Conservation (phyloP, 441 rosid species). For the Arabidopsis hybrid region DNA sequence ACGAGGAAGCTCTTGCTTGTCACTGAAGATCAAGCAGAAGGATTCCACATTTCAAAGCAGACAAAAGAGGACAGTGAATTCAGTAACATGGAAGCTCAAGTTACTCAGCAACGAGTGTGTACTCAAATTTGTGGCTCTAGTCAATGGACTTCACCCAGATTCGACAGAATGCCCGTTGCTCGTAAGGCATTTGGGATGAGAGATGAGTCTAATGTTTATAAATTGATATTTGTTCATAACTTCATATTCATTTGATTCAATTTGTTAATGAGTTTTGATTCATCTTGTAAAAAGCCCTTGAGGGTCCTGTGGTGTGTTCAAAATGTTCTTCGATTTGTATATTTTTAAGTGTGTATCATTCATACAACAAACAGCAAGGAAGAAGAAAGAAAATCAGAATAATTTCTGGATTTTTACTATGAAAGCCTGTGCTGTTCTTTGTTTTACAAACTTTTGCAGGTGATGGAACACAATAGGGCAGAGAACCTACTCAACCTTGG, state of each 20-base stretch:
- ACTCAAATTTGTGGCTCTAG: slow-evolving; percentile 39
- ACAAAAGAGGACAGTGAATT: slow-evolving; percentile 10
- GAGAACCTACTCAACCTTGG: slow-evolving; percentile 38
- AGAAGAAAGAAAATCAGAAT: slow-evolving; percentile 25
- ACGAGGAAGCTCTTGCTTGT: slow-evolving; percentile 35
- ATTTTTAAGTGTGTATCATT: slow-evolving; percentile 22
- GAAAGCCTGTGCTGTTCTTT: slow-evolving; percentile 29
- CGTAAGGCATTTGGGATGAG: slow-evolving; percentile 37
- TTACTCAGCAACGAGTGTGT: slow-evolving; percentile 32
- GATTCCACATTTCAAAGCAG: slow-evolving; percentile 27
- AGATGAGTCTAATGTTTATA: slow-evolving; percentile 25
- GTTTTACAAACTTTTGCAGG: slow-evolving; percentile 30
- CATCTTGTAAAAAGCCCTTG: slow-evolving; percentile 37
- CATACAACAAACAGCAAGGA: slow-evolving; percentile 29
- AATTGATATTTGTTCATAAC: slow-evolving; percentile 27
- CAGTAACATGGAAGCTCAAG: slow-evolving; percentile 42
- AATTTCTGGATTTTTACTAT: not conserved
- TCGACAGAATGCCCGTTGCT: slow-evolving; percentile 37
- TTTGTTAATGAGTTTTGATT: slow-evolving; percentile 34
- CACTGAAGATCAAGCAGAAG: slow-evolving; percentile 41
- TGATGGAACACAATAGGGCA: slow-evolving; percentile 8
- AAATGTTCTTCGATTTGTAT: slow-evolving; percentile 29
- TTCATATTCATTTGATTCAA: slow-evolving; percentile 40
- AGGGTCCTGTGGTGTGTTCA: slow-evolving; percentile 15
- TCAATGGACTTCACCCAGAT: slow-evolving; percentile 46